These are phyloP conservation scores for Hyaloscypha hepaticicola DNA, from an alignment of 495 filamentous ascomycete genomes.

Conservation along the genomic window DNA sequence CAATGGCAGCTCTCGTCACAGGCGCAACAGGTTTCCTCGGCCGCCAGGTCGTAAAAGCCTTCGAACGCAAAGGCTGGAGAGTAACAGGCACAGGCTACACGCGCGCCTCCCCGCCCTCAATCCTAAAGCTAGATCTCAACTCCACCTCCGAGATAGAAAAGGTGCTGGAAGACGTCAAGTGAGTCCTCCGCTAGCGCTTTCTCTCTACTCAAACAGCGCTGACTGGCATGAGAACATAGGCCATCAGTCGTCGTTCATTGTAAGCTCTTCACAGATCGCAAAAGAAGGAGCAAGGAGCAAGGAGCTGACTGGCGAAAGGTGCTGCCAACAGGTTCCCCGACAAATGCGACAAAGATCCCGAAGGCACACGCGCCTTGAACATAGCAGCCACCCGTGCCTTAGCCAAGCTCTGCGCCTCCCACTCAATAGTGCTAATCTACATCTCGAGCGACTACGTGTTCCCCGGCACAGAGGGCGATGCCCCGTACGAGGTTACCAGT, in stretches of 20 bases:
- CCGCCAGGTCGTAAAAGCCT: constrained; percentile 73
- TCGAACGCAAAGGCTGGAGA: constrained; percentile 68
- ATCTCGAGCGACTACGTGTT: constrained; percentile 98
- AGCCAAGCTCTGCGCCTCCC: constrained; percentile 61
- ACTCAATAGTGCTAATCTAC: constrained; percentile 75
- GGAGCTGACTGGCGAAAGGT: constrained; percentile 45
- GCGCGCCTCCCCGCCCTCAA: constrained; percentile 66
- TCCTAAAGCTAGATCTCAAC: constrained; percentile 75
- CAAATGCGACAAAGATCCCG: constrained; percentile 75
- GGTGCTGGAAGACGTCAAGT: constrained; percentile 65
- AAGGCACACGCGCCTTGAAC: constrained; percentile 72
- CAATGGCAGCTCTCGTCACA: constrained; percentile 64
- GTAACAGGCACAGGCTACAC: constrained; percentile 76
- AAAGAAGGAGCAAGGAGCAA: not conserved
- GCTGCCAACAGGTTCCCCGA: constrained; percentile 93
- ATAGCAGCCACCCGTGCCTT: constrained; percentile 66
- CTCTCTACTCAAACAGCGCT: constrained; percentile 12
- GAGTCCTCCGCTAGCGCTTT: constrained; percentile 20
- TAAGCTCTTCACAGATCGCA: constrained; percentile 39
- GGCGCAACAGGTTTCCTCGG: constrained; percentile 85
- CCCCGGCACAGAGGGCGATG: constrained; percentile 74
- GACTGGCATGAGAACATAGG: constrained; percentile 33
- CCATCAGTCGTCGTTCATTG: constrained; percentile 85
- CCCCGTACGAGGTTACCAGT: constrained; percentile 72
- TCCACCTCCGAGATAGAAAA: constrained; percentile 59